Evolutionary conservation across 257 asterid species (phyloP).

Genomic region (Ilex asprella): DNA sequence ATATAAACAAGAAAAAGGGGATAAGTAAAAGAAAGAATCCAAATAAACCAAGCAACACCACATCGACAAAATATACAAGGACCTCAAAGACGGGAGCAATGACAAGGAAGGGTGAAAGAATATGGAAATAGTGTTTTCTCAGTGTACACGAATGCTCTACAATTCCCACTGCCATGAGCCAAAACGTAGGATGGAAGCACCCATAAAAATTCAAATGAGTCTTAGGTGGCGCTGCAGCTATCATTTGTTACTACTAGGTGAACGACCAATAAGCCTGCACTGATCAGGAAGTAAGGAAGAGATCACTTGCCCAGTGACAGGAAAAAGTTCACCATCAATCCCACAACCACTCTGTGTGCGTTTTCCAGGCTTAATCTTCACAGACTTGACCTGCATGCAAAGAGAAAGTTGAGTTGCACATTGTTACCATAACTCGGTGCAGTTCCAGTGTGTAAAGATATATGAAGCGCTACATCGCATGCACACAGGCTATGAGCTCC

Average conservation of each 20-base stretch:
- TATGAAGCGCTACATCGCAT: no score
- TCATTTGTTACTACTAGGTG: conserved; percentile 42
- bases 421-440: no score
- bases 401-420: conserved; percentile 10
- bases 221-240: conserved; percentile 13
- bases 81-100: conserved; percentile 11
- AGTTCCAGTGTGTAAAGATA: no score
- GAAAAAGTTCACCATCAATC: conserved; percentile 92
- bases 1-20: no score
- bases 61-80: conserved; percentile 32
- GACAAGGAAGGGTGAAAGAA: conserved; percentile 1
- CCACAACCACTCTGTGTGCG: conserved; percentile 85
- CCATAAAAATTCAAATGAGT: not conserved
- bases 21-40: no score
- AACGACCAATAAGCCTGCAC: conserved; percentile 87
- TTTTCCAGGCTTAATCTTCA: conserved; percentile 83
- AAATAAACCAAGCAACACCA: conserved; percentile 30
- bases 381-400: conserved; percentile 80
- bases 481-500: no score
- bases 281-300: conserved; percentile 90
- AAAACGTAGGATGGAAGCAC: not conserved
- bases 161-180: not conserved
- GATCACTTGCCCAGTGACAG: conserved; percentile 68
- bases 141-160: not conserved
- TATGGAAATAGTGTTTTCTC: not conserved